phyloP scores from a whole-genome alignment of 140 eudicot genomes.

The Anethum foeniculum region DNA sequence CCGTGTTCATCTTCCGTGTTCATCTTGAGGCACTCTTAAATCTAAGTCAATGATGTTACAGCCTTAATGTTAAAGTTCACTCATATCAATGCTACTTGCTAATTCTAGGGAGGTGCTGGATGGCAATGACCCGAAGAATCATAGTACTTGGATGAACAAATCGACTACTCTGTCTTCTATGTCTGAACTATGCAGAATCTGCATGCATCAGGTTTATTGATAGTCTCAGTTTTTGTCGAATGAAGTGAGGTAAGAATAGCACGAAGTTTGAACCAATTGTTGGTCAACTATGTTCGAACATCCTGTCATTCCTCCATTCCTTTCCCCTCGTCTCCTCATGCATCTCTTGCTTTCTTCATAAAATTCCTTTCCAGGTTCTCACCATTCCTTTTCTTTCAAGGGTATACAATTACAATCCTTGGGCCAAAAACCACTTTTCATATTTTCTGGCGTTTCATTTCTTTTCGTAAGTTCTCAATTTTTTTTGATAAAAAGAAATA shows the following conservation, averaged over 20 bases:
- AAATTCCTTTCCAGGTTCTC: too few species aligned
- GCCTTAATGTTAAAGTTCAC: background rate
- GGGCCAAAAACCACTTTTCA: too few species aligned
- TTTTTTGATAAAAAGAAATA: too few species aligned
- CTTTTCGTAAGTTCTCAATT: too few species aligned
- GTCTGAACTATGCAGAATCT: background rate
- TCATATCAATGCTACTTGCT: background rate
- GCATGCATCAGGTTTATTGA: background rate
- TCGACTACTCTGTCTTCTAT: too few species aligned
- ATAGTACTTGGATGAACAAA: background rate
- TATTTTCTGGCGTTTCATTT: too few species aligned
- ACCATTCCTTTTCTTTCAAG: too few species aligned
- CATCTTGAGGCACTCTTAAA: background rate
- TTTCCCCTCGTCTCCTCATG: too few species aligned
- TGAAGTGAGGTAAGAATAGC: background rate
- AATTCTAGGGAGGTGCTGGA: background rate
- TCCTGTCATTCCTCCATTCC: background rate
- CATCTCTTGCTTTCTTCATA: too few species aligned
- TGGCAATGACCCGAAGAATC: background rate
- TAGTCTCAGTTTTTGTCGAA: too few species aligned
- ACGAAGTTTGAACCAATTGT: background rate
- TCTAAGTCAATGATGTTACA: background rate
- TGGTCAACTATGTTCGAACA: background rate
- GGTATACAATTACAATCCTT: too few species aligned
- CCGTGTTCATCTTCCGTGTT: too few species aligned